Percentiles rank a stretch among this genome's conserved stretches.
These are phyloP conservation scores for Vanilla planifolia DNA, from an alignment of 106 monocot species.

Conservation along the genomic window DNA sequence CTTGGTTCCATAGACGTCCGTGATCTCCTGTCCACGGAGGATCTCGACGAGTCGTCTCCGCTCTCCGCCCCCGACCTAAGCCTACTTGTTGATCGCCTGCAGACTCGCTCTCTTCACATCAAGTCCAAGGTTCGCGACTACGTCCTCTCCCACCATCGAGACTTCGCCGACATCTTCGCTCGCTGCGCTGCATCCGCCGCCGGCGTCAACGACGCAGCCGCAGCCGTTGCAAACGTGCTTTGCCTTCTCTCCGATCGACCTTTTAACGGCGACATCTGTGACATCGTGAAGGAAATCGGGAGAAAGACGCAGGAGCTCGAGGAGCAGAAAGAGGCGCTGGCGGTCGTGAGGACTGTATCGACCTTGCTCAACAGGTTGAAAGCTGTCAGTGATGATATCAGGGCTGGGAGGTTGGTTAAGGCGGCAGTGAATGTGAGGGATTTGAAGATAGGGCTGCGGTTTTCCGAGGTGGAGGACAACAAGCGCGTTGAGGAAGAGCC, in stretches of 20 bases:
- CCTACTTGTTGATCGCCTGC: slow-evolving; percentile 85
- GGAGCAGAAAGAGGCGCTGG: slow-evolving; percentile 55
- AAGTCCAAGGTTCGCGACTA: slow-evolving; percentile 57
- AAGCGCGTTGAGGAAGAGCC: slow-evolving; percentile 29
- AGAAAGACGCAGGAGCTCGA: slow-evolving; percentile 43
- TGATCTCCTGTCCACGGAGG: slow-evolving; percentile 66
- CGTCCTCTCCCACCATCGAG: slow-evolving; percentile 49
- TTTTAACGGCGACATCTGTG: slow-evolving; percentile 31
- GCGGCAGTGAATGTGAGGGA: slow-evolving; percentile 43
- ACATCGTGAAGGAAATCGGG: slow-evolving; percentile 44
- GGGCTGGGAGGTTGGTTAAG: slow-evolving; percentile 38
- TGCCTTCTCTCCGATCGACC: slow-evolving; percentile 40
- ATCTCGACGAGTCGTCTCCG: slow-evolving; percentile 44
- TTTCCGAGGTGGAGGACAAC: slow-evolving; percentile 12
- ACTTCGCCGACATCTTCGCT: slow-evolving; percentile 56
- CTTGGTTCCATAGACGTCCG: slow-evolving; percentile 67
- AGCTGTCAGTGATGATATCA: slow-evolving; percentile 24
- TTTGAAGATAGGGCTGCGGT: slow-evolving; percentile 36
- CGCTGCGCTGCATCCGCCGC: slow-evolving; percentile 34
- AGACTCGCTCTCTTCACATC: slow-evolving; percentile 64
- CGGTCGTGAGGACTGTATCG: slow-evolving; percentile 23
- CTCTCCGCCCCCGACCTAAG: slow-evolving; percentile 94
- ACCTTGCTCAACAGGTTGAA: slow-evolving; percentile 30
- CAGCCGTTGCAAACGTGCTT: slow-evolving; percentile 35
- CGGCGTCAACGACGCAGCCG: slow-evolving; percentile 19